A percentile compares a stretch with the other conserved stretches of the same genome.
Conservation (phyloP, 108 stramenopile genomes). For the Cylindrotheca fusiformis region DNA sequence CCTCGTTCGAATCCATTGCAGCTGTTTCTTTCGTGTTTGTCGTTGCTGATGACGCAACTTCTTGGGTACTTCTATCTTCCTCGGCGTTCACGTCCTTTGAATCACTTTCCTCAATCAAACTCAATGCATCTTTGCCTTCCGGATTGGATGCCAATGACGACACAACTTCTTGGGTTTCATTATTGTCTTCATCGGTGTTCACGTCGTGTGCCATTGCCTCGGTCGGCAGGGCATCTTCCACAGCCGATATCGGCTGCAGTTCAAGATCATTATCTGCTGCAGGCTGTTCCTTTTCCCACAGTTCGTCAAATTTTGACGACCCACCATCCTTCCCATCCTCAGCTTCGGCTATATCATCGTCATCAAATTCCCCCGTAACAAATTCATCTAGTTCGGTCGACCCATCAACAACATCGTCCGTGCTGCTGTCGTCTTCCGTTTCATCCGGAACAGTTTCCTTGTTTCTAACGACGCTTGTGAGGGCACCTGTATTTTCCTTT, state of each 20-base stretch:
- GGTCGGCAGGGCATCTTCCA: background rate
- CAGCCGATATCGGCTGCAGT: too few relatives aligned
- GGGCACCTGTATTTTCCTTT: background rate
- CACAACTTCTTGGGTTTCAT: background rate
- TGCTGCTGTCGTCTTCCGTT: slow-evolving; percentile 8
- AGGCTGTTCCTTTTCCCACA: slow-evolving; percentile 2
- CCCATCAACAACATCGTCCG: slow-evolving; percentile 7
- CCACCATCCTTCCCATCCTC: too few relatives aligned
- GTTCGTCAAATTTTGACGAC: slow-evolving; percentile 3
- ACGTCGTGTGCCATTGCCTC: background rate
- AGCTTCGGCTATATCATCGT: too few relatives aligned
- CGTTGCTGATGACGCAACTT: too few relatives aligned
- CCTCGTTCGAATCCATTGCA: too few relatives aligned
- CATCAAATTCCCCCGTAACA: background rate
- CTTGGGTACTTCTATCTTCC: background rate
- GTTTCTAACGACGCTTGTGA: background rate
- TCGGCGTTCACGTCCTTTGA: background rate
- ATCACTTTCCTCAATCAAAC: background rate
- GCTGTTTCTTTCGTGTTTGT: too few relatives aligned
- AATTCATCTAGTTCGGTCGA: slow-evolving; percentile 4
- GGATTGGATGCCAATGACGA: background rate
- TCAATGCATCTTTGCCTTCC: background rate
- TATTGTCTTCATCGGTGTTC: background rate
- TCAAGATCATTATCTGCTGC: background rate
- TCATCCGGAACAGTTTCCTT: background rate